Conservation (phyloP, 129 eudicot species). For the Saussurea involucrata region DNA sequence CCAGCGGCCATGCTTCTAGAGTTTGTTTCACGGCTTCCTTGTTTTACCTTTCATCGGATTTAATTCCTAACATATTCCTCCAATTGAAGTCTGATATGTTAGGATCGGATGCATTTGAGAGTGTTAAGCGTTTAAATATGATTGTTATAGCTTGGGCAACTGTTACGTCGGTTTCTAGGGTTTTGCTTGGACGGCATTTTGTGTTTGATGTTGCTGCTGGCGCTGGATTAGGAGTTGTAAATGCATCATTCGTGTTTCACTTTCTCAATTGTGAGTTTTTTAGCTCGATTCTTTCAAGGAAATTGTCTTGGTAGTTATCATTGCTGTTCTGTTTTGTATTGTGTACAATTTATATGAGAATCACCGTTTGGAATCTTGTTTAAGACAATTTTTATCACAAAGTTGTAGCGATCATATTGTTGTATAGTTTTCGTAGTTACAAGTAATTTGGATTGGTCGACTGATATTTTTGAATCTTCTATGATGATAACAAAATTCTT, state of each 20-base stretch:
- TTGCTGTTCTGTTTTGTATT: neutral
- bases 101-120: slow-evolving; percentile 9
- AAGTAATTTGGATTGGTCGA: neutral
- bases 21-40: slow-evolving; percentile 55
- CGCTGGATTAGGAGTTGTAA: slow-evolving; percentile 51
- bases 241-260: slow-evolving; percentile 50
- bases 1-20: slow-evolving; percentile 83
- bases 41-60: slow-evolving; percentile 20
- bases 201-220: slow-evolving; percentile 79
- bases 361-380: neutral
- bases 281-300: slow-evolving; percentile 14
- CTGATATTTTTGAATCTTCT: neutral
- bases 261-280: slow-evolving; percentile 41
- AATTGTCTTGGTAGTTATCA: neutral
- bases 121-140: slow-evolving; percentile 8
- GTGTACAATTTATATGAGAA: slow-evolving; percentile 12
- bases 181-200: slow-evolving; percentile 82
- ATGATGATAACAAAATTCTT: neutral
- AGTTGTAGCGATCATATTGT: neutral
- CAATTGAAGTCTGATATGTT: slow-evolving; percentile 18
- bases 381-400: neutral
- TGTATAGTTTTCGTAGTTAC: neutral
- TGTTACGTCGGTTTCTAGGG: slow-evolving; percentile 65
- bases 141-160: slow-evolving; percentile 55
- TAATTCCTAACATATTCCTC: slow-evolving; percentile 14